phyloP scores from a whole-genome alignment of 805 yeast genomes.

The Sungouiella blattae region DNA sequence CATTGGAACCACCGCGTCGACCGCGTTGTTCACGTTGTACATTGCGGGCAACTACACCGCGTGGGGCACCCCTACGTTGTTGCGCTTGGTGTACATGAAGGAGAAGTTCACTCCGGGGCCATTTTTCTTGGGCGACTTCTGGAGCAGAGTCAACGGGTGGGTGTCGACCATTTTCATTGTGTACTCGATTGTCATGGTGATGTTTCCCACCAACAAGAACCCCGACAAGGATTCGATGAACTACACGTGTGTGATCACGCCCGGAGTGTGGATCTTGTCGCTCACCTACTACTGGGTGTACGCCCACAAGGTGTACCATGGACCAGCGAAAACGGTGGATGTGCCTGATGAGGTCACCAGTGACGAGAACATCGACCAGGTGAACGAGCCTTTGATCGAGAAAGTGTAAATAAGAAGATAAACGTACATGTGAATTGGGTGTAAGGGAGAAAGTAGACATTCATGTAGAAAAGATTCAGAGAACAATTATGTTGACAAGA shows the following conservation, averaged over 20 bases:
- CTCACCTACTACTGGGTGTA: conserved; percentile 47
- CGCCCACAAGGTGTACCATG: conserved; percentile 54
- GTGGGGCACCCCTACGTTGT: conserved; percentile 56
- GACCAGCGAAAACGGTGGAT: conserved; percentile 43
- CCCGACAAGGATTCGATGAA: conserved; percentile 55
- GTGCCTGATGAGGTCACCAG: conserved; percentile 4
- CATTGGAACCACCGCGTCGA: conserved; percentile 58
- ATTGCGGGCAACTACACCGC: conserved; percentile 62
- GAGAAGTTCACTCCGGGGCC: conserved; percentile 61
- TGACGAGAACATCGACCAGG: not conserved
- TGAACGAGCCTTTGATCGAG: not conserved
- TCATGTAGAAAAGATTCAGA: no score
- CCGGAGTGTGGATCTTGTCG: conserved; percentile 57
- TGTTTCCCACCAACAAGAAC: conserved; percentile 53
- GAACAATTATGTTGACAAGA: no score
- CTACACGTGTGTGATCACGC: conserved; percentile 63
- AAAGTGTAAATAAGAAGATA: not conserved
- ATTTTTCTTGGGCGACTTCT: conserved; percentile 53
- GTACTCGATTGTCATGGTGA: conserved; percentile 52
- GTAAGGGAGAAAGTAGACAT: not conserved
- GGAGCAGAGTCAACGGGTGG: conserved; percentile 44
- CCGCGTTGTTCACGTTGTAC: conserved; percentile 63
- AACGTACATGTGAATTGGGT: not conserved
- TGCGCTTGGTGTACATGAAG: conserved; percentile 45
- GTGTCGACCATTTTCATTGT: conserved; percentile 47